phyloP scores from a whole-genome alignment of 306 rosid species.

The Glycine latifolia region DNA sequence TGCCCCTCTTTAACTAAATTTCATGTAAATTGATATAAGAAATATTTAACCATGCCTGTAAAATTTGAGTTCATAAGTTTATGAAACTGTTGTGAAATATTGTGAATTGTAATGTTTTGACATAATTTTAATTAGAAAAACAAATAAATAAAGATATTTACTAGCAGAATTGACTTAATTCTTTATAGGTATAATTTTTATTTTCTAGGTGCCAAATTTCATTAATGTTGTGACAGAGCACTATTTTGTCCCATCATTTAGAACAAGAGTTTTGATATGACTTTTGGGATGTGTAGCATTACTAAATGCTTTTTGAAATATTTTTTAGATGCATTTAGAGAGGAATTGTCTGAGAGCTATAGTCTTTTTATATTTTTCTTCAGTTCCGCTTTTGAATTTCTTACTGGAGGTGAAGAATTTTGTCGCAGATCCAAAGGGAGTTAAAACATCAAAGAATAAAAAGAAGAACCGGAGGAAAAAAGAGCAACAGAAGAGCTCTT shows the following conservation, averaged over 20 bases:
- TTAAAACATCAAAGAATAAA: constrained; percentile 76
- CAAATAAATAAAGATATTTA: neutral
- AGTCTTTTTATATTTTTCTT: constrained; percentile 23
- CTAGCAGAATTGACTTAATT: constrained; percentile 1
- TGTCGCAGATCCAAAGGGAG: constrained; percentile 74
- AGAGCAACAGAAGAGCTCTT: constrained; percentile 74
- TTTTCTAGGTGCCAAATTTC: constrained; percentile 9
- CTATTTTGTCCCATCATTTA: neutral
- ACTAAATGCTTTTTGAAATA: constrained; percentile 28
- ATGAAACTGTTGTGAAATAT: constrained; percentile 6
- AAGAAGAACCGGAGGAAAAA: constrained; percentile 91
- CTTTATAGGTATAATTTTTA: neutral
- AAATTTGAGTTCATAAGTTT: neutral
- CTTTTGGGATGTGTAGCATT: neutral
- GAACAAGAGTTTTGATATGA: neutral
- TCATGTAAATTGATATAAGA: constrained; percentile 19
- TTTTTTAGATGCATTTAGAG: constrained; percentile 20
- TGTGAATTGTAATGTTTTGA: constrained; percentile 5
- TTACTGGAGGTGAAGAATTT: constrained; percentile 47
- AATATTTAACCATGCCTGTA: constrained; percentile 16
- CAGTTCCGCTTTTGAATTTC: constrained; percentile 39
- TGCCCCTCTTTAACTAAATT: constrained; percentile 14
- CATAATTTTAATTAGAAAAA: constrained; percentile 16
- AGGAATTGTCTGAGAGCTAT: constrained; percentile 18
- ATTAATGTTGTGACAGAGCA: neutral